Conservation (phyloP, 306 rosid species). For the Cucumis melo region DNA sequence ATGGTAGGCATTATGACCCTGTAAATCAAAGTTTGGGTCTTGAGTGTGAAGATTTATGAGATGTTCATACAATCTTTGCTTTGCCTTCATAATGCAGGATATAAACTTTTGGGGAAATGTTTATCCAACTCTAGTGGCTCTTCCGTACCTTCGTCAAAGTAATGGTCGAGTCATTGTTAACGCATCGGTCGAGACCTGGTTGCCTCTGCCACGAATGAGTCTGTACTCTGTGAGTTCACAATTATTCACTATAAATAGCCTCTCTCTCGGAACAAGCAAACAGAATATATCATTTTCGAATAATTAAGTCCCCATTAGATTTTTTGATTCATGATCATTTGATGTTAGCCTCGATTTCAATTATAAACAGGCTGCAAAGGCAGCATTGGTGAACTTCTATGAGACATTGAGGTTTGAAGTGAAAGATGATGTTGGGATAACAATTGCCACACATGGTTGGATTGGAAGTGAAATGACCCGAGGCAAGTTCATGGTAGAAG, state of each 20-base stretch:
- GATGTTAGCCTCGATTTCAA: background rate
- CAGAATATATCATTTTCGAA: background rate
- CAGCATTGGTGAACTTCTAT: constrained; percentile 66
- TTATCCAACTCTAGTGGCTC: constrained; percentile 71
- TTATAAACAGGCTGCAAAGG: constrained; percentile 47
- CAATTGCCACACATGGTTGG: constrained; percentile 84
- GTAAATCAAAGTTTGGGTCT: background rate
- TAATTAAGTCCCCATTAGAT: background rate
- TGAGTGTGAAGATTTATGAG: background rate
- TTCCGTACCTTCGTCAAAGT: constrained; percentile 59
- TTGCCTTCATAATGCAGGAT: constrained; percentile 25
- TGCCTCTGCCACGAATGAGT: constrained; percentile 91
- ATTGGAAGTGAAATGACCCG: constrained; percentile 64
- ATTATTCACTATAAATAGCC: background rate
- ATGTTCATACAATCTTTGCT: background rate
- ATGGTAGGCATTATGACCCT: constrained; percentile 27
- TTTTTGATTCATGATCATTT: background rate
- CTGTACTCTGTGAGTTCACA: constrained; percentile 53
- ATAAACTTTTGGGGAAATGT: constrained; percentile 86
- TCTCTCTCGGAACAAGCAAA: background rate
- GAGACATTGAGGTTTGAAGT: constrained; percentile 78
- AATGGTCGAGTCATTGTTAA: constrained; percentile 63
- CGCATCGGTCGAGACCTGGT: constrained; percentile 73
- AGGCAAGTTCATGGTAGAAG: constrained; percentile 80
- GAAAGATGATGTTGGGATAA: constrained; percentile 60